phyloP scores from a whole-genome alignment of 257 asterid genomes.

The Solanum chilense region DNA sequence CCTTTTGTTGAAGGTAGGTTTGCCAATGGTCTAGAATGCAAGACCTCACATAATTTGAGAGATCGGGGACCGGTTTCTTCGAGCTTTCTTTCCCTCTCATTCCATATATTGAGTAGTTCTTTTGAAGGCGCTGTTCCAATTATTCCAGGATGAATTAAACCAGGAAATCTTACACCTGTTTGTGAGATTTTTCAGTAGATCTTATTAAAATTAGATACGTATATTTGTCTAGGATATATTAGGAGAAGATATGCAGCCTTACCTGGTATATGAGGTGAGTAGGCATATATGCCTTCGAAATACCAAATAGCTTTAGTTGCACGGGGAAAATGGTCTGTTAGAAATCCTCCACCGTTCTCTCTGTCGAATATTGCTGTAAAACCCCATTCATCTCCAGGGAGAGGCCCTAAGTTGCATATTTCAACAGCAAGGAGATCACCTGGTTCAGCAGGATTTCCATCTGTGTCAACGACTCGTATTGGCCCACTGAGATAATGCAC shows the following conservation, averaged over 20 bases:
- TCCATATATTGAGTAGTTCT: constrained; percentile 81
- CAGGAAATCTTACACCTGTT: constrained; percentile 86
- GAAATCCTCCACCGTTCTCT: constrained; percentile 94
- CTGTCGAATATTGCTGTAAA: constrained; percentile 85
- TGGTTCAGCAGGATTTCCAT: constrained; percentile 63
- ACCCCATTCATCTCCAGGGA: constrained; percentile 98
- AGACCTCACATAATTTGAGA: constrained; percentile 65
- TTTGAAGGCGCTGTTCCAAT: constrained; percentile 91
- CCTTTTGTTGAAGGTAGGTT: constrained; percentile 77
- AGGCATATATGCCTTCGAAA: constrained; percentile 89
- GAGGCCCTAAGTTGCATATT: constrained; percentile 90
- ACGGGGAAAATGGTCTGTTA: constrained; percentile 80
- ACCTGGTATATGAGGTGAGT: constrained; percentile 97
- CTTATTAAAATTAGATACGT: background rate
- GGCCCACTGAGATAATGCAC: constrained; percentile 96
- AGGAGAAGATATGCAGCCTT: background rate
- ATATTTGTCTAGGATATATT: background rate
- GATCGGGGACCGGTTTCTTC: constrained; percentile 61
- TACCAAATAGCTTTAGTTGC: constrained; percentile 95
- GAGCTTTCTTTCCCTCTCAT: constrained; percentile 60
- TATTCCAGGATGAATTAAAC: constrained; percentile 86
- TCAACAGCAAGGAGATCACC: constrained; percentile 89
- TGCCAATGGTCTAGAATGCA: constrained; percentile 82
- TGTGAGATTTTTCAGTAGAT: background rate
- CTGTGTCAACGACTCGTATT: constrained; percentile 53